Evolutionary conservation across 495 filamentous ascomycete species (phyloP), one percentile per base, ranked within the genome.

Genomic region (Penicillium mononematosum): DNA sequence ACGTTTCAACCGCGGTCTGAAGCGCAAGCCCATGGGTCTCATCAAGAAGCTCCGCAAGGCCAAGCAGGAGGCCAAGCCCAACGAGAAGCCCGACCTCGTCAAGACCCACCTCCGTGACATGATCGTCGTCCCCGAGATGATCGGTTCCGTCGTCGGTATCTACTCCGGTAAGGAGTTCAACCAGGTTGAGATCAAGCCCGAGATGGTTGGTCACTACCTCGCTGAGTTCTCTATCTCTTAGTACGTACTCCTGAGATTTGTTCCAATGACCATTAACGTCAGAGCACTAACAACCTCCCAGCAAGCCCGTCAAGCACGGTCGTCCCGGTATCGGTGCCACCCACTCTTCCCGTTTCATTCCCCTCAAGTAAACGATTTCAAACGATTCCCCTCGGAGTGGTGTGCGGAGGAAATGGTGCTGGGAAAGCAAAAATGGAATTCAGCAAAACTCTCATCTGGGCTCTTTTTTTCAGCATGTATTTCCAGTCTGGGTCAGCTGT

Each of bases 161-260:
- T 98, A 98, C 86, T 94, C 90, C 59, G 94, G 94, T 75, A 98
- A 98, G 86, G 95, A 97, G 81, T 98, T 98, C 88, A 98, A 98
- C 85, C 92, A 96, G 84, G 91, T 98, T 66, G 94, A 98, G 78
- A 94, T 98, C 81, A 96, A 96, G 86, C 94, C 94, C 58, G 94
- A 98, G 86, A 98, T 98, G 94, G 94, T 98, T 80, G 94, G 94
- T 72, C 92, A 96, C 84, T 98, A 98, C 85, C 84, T 98, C 58
- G 94, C 83, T 73, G 94, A 98, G 82, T 98, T 98, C 84, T 96
- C 90, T 60, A 98, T 98, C 80, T 91, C 91, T 80, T 98, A 98
- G 92, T 96, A 88, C 69, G 92, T 91, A 58, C 47, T 44, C 36
- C 45, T 20, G 62, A 83, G 83, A 47, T 45, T 39, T 34, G 34